phyloP scores from a whole-genome alignment of 306 rosid genomes.

The Castanopsis chinensis region DNA sequence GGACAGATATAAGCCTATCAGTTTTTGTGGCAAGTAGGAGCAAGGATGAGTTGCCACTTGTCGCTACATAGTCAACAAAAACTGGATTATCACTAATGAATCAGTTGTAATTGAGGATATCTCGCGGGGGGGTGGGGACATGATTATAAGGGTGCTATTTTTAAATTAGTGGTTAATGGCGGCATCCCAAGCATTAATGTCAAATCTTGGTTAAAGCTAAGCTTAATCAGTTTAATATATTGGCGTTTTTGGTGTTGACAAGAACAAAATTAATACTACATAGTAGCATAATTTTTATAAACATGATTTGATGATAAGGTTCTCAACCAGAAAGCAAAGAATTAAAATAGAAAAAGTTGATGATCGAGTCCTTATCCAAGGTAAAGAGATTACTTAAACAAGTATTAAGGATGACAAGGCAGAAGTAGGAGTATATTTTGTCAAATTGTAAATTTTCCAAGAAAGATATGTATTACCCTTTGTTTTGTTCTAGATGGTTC shows the following conservation, averaged over 20 bases:
- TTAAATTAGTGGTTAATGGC: conserved; percentile 4
- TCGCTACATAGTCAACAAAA: background rate
- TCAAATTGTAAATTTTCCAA: background rate
- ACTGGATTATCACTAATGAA: background rate
- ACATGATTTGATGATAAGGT: conserved; percentile 14
- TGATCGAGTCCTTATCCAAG: conserved; percentile 10
- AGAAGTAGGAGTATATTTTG: background rate
- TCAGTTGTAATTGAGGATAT: background rate
- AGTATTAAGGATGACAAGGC: background rate
- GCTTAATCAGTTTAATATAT: background rate
- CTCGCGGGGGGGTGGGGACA: background rate
- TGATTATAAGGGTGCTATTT: background rate
- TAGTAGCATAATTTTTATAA: conserved; percentile 12
- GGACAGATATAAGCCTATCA: too few species aligned
- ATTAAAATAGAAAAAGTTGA: conserved; percentile 10
- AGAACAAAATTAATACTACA: background rate
- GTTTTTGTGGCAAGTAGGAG: background rate
- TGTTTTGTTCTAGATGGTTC: background rate
- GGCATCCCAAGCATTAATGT: conserved; percentile 17
- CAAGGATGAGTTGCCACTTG: conserved; percentile 1
- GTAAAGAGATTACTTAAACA: background rate
- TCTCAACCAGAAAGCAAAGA: conserved; percentile 16
- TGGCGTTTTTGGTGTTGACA: conserved; percentile 17
- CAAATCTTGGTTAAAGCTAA: conserved; percentile 6
- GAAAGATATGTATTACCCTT: background rate